Percentiles rank a stretch among this genome's conserved stretches.
Evolutionary conservation across 257 asterid species (phyloP).

Genomic region (Nicotiana tomentosiformis): DNA sequence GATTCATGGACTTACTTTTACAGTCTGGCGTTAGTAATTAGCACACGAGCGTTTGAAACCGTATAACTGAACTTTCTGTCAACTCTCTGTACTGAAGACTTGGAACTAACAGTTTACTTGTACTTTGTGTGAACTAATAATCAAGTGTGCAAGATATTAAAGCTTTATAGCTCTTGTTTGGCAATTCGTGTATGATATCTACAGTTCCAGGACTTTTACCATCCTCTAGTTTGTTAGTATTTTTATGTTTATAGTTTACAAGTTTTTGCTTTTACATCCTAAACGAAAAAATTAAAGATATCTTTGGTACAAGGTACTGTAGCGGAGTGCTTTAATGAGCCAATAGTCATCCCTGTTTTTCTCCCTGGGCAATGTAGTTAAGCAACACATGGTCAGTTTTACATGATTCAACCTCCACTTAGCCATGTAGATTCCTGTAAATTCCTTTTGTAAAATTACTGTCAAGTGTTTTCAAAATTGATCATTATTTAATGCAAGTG

Average conservation of each 20-base stretch:
- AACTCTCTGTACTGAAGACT: background rate
- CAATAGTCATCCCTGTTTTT: background rate
- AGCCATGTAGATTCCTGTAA: background rate
- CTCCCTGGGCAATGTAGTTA: background rate
- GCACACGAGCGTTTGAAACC: background rate
- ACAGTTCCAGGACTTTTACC: background rate
- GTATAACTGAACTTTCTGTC: background rate
- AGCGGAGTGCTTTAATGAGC: background rate
- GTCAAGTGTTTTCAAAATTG: background rate
- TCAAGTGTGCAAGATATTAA: background rate
- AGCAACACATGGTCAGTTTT: background rate
- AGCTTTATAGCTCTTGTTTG: background rate
- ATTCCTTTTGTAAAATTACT: background rate
- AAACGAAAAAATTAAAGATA: background rate
- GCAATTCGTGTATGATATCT: background rate
- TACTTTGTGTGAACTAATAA: background rate
- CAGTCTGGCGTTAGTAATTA: background rate
- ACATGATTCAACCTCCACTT: background rate
- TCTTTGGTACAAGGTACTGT: background rate
- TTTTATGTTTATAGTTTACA: background rate
- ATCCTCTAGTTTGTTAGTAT: background rate
- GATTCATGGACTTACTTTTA: background rate
- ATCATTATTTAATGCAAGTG: background rate
- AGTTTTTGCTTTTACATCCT: background rate
- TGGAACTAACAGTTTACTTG: background rate